Percentiles rank a stretch among this genome's conserved stretches.
Conservation (phyloP, 495 filamentous ascomycete species). For the Saxophila tyrrhenica region DNA sequence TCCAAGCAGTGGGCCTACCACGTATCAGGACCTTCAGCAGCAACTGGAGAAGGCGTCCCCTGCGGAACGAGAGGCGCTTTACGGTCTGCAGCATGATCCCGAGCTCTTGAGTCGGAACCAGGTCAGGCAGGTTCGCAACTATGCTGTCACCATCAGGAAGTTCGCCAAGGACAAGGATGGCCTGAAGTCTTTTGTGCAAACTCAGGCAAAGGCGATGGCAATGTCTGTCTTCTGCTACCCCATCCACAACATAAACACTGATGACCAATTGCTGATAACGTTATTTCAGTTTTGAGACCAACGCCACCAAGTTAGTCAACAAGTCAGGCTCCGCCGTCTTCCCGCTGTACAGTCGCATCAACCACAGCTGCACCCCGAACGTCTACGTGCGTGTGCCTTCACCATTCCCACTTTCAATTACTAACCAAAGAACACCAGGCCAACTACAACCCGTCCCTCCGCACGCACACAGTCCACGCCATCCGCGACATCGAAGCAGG, state of each 20-base stretch:
- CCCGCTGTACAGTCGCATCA: conserved; percentile 19
- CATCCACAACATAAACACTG: neutral
- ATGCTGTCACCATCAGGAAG: neutral
- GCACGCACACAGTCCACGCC: conserved; percentile 19
- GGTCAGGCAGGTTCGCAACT: neutral
- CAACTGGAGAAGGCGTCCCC: conserved; percentile 17
- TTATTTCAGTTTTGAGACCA: conserved; percentile 25
- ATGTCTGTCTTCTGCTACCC: neutral
- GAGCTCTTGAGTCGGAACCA: neutral
- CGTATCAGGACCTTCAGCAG: conserved; percentile 13
- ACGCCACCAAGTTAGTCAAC: conserved; percentile 12
- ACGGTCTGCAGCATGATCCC: conserved; percentile 13
- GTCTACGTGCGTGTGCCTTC: conserved; percentile 11
- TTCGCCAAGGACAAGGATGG: neutral
- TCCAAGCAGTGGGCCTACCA: conserved; percentile 33
- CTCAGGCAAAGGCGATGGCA: neutral
- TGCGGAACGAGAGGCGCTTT: conserved; percentile 13
- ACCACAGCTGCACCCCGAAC: conserved; percentile 29
- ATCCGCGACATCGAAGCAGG: conserved; percentile 21
- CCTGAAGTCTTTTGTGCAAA: neutral
- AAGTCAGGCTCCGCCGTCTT: conserved; percentile 23
- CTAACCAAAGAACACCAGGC: neutral
- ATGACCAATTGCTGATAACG: neutral
- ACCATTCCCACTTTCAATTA: neutral
- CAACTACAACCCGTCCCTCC: conserved; percentile 20